Base-by-base conservation (phyloP, 345 rosid genomes). In the Aquilaria yunnanensis region DNA sequence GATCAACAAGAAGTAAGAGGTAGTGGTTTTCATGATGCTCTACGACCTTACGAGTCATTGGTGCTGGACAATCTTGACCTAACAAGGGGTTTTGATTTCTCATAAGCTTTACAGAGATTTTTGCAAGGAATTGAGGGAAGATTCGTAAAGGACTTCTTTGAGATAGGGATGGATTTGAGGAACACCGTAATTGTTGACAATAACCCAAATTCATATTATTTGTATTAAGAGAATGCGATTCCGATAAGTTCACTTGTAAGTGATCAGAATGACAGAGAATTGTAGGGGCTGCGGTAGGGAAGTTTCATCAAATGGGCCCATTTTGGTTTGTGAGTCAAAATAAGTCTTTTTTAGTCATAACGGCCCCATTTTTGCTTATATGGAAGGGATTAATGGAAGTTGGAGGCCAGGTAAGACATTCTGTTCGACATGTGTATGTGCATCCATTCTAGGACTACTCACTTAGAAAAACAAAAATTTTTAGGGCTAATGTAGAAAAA, bases 1-100 rank as follows among this genome's bases (percentile, higher is more conserved):
- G 48, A 64, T 90, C 37, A 77, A 79, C 43, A 74, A 77, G 32
- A 79, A 77, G 13, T 85, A 70, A 50, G 96, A 88, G 56, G 66
- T 90, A 66, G 98, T 86, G 57, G 83, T 90, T 46, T 90, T 93
- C 83, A 90, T 97, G 13, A 96, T 97, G n/a, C 94, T 6, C 55
- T 90, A 4, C 74, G 65, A 63, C 92, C 81, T 52, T 93, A 93
- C 62, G 98, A 96, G 2, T 80, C 97, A 0, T 59, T 81, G 14
- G 89, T 93, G 30, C 83, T 93, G 16, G 94, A 90, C 46, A 71
- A 63, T 66, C 51, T 93, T 13, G 98, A 90, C 57, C 72, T 52
- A 23, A 3, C 62, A 78, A 47, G 66, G 90, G 41, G 43, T 37
- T 37, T 46, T 83, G 66, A 83, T 93, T 14, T 78, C 96, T 0